Evolutionary conservation across 371 early-diverging fungal genomes (phyloP).

Genomic region (Antonospora locustae): DNA sequence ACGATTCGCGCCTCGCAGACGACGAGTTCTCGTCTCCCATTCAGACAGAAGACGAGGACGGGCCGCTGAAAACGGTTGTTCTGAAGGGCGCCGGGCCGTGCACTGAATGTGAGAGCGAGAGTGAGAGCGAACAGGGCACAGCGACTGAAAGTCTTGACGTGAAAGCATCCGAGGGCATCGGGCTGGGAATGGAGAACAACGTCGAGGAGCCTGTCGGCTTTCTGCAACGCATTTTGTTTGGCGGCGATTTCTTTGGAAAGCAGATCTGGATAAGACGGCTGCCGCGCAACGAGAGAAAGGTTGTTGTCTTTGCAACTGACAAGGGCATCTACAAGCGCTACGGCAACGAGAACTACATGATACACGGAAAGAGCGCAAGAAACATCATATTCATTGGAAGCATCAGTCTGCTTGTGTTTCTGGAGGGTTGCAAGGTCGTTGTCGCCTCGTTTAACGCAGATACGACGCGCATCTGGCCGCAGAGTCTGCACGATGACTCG

Average conservation of each 20-base stretch:
- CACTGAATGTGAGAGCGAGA: too few species aligned
- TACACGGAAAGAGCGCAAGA: slow-evolving; percentile 16
- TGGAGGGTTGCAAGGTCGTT: slow-evolving; percentile 5
- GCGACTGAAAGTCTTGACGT: background rate
- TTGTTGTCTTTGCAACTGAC: slow-evolving; percentile 26
- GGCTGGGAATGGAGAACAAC: background rate
- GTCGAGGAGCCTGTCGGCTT: background rate
- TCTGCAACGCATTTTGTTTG: background rate
- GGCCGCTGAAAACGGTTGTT: too few species aligned
- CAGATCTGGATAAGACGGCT: background rate
- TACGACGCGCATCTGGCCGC: slow-evolving; percentile 5
- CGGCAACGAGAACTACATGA: slow-evolving; percentile 6
- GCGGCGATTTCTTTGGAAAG: background rate
- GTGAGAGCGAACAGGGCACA: background rate
- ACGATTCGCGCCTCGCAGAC: too few species aligned
- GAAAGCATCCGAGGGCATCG: background rate
- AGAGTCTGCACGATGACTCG: slow-evolving; percentile 11
- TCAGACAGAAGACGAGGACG: too few species aligned
- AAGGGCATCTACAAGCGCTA: slow-evolving; percentile 29
- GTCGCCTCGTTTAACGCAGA: slow-evolving; percentile 16
- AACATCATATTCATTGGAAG: slow-evolving; percentile 37
- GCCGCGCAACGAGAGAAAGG: slow-evolving; percentile 4
- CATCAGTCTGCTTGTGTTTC: slow-evolving; percentile 25
- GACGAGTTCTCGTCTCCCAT: too few species aligned
- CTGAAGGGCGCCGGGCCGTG: too few species aligned